These are phyloP conservation scores for Scheffersomyces lignicola DNA, from an alignment of 1,139 yeast genomes.

Conservation along the genomic window DNA sequence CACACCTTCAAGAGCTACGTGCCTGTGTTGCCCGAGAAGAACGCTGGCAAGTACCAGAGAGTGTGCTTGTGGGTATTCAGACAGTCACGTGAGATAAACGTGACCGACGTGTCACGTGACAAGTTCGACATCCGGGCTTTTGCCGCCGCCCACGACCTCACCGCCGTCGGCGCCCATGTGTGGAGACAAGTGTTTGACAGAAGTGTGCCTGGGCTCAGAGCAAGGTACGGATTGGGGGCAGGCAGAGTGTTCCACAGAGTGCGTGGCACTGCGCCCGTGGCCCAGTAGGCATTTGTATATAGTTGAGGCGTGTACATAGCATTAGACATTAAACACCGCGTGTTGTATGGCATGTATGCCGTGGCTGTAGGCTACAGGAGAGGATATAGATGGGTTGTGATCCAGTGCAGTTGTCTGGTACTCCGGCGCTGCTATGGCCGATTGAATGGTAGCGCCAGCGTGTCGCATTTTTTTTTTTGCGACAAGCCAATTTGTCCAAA, in stretches of 20 bases:
- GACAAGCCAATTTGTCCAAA: too few species aligned
- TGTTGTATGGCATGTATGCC: too few species aligned
- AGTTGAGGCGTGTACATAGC: conserved; percentile 6
- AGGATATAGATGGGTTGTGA: too few species aligned
- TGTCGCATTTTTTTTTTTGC: too few species aligned
- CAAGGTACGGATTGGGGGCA: conserved; percentile 64
- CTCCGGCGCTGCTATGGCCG: too few species aligned
- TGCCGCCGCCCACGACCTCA: conserved; percentile 52
- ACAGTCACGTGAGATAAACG: conserved; percentile 37
- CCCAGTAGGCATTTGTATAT: conserved; percentile 5
- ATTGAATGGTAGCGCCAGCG: too few species aligned
- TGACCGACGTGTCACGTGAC: conserved; percentile 26
- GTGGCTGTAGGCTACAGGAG: too few species aligned
- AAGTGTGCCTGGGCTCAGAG: conserved; percentile 66
- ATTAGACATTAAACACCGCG: too few species aligned
- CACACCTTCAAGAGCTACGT: conserved; percentile 58
- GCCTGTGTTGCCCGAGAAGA: conserved; percentile 91
- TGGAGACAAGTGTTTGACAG: conserved; percentile 90
- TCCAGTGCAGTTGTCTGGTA: too few species aligned
- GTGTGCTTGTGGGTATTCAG: conserved; percentile 89
- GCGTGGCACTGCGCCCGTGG: conserved; percentile 31
- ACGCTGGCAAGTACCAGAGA: conserved; percentile 71
- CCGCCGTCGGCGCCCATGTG: conserved; percentile 86
- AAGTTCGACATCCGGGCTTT: conserved; percentile 73
- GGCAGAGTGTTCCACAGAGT: conserved; percentile 74